Evolutionary conservation across 2,329 filamentous ascomycete species (phyloP).

Genomic region (Cercospora berteroae): DNA sequence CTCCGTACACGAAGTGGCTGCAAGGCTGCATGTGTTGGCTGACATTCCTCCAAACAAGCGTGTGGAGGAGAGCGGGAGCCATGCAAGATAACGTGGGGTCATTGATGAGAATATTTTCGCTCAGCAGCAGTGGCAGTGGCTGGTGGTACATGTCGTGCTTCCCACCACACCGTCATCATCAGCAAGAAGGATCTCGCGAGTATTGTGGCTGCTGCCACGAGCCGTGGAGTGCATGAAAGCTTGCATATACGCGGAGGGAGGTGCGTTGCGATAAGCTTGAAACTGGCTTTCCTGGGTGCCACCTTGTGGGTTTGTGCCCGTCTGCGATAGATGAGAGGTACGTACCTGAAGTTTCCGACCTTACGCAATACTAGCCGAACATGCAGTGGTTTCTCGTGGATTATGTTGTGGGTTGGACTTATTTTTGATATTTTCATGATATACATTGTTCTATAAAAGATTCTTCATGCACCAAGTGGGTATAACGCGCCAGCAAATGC

Average conservation of each 20-base stretch:
- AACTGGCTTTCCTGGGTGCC: neutral
- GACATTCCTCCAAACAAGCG: neutral
- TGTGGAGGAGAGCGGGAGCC: neutral
- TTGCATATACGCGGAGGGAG: neutral
- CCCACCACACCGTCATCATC: neutral
- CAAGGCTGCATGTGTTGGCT: neutral
- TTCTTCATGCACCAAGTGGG: constrained; percentile 17
- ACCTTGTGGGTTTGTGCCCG: neutral
- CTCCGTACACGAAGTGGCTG: neutral
- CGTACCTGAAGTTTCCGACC: neutral
- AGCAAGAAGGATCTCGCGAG: neutral
- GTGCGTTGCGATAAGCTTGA: constrained; percentile 10
- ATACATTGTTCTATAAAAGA: constrained; percentile 3
- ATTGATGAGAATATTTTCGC: neutral
- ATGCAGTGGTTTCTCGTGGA: constrained; percentile 10
- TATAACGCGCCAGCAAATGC: constrained; percentile 26
- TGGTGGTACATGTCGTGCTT: neutral
- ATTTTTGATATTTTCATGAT: neutral
- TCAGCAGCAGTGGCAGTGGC: neutral
- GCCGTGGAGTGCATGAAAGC: constrained; percentile 2
- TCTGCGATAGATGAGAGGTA: constrained; percentile 6
- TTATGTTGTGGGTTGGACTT: constrained; percentile 2
- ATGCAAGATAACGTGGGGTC: constrained; percentile 1
- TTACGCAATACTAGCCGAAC: constrained; percentile 1
- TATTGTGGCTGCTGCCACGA: constrained; percentile 3